These are phyloP conservation scores for Trametopsis cervina DNA, from an alignment of 768 basidiomycete species.

Conservation along the genomic window DNA sequence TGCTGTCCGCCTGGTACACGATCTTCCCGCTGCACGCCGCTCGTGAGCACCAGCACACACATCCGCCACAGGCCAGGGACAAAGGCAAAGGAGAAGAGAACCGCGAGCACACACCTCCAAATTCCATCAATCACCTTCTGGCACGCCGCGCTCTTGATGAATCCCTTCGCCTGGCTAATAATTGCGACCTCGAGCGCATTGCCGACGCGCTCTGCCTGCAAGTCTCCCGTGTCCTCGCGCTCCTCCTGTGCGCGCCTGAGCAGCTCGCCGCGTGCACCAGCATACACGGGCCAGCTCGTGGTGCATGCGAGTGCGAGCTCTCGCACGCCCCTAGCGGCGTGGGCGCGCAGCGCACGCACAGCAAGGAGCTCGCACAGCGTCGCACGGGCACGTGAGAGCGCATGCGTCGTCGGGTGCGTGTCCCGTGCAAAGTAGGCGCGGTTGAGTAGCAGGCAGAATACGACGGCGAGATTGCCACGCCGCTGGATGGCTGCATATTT, in stretches of 20 bases:
- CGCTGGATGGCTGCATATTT: slow-evolving; percentile 75
- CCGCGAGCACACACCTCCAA: slow-evolving; percentile 53
- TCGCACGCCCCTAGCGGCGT: slow-evolving; percentile 60
- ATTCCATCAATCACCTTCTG: slow-evolving; percentile 87
- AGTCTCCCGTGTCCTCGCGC: slow-evolving; percentile 59
- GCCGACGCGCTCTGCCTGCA: slow-evolving; percentile 67
- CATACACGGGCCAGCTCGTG: slow-evolving; percentile 76
- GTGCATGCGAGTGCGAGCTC: slow-evolving; percentile 65
- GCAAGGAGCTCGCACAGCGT: slow-evolving; percentile 88
- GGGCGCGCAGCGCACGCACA: slow-evolving; percentile 66
- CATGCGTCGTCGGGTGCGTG: slow-evolving; percentile 58
- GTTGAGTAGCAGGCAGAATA: slow-evolving; percentile 86
- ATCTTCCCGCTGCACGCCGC: slow-evolving; percentile 62
- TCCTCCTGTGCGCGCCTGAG: slow-evolving; percentile 55
- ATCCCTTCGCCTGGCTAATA: slow-evolving; percentile 76
- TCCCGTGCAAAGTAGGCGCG: slow-evolving; percentile 81
- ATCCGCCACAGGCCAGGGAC: neutral
- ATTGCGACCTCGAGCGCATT: slow-evolving; percentile 95
- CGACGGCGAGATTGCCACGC: slow-evolving; percentile 72
- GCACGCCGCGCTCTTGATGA: slow-evolving; percentile 84
- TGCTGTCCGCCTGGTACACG: slow-evolving; percentile 86
- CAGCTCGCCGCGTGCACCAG: slow-evolving; percentile 58
- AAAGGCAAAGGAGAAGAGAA: neutral
- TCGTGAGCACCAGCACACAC: slow-evolving; percentile 6
- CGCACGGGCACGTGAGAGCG: slow-evolving; percentile 71